Evolutionary conservation across 176 grass and related monocot genomes (phyloP), one percentile per base, ranked within the genome.

Genomic region (Avena sativa): DNA sequence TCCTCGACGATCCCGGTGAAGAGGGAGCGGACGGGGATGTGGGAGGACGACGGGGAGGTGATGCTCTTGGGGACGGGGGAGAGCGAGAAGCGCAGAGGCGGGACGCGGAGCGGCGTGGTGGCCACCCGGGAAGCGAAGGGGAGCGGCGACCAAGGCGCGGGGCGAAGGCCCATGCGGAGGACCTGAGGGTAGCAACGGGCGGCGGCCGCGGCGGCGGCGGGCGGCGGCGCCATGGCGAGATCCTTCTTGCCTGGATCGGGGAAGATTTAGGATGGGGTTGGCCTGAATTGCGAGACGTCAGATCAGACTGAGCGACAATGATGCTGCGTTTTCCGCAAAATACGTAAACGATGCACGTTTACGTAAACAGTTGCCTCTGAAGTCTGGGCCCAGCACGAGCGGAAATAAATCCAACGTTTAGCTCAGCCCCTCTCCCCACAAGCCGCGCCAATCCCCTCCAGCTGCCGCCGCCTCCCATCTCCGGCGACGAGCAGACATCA

Each of bases 1-100:
- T 98, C 96, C 85, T 98, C 93, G 13, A 98, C 96, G 73, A 98
- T 98, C 60, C 96, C 96, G 23, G 93, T 98, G 88, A 98, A 98
- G 55, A 98, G 86, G 52, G 78, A 90, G 10, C 84, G 86, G 0
- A 98, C 83, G 2, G 80, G 74, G 40, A 89, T 11, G 64, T 80
- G 83, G 46, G 88, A 81, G 5, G 78, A 43, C 51, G 23, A 81
- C 34, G 36, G 52, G 61, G 81, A 15, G 38, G 74, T 76, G 60
- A 85, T 74, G 38, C 88, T 81, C 86, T 92, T 92, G 8, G 85
- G 87, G 75, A 88, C 77, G n/a, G 92, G 80, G 38, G 74, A 79
- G 67, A 86, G 82, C 36, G 90, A 86, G 88, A 88, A 76, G 86
- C 75, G 46, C 20, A 51, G 60, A 3, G 89, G 59, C 15, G 80